These are phyloP conservation scores for Metarhizium robertsii DNA, from an alignment of 2,329 filamentous ascomycete species.

Conservation along the genomic window DNA sequence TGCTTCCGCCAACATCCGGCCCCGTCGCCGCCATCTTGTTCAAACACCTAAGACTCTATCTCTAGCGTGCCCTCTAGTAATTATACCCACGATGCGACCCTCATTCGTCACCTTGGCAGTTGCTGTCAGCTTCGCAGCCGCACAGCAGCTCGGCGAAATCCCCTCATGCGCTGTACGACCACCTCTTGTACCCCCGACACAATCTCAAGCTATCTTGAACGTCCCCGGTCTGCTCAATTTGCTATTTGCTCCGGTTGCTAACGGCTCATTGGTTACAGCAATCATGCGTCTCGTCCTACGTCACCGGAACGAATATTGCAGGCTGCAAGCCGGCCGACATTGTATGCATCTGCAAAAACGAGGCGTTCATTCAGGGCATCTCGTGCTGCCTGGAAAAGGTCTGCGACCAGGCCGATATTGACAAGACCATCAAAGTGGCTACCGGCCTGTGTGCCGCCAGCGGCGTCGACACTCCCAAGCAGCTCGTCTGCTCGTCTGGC, in stretches of 20 bases:
- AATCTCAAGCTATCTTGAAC: neutral
- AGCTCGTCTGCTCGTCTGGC: conserved; percentile 25
- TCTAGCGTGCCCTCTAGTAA: neutral
- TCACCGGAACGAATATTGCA: conserved; percentile 22
- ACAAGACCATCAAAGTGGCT: conserved; percentile 27
- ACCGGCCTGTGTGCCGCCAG: conserved; percentile 27
- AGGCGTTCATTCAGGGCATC: conserved; percentile 28
- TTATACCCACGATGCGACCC: conserved; percentile 24
- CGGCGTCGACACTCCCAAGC: conserved; percentile 25
- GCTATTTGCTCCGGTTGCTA: neutral
- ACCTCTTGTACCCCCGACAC: neutral
- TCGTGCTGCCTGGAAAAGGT: conserved; percentile 30
- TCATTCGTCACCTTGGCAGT: conserved; percentile 19
- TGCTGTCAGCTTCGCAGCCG: conserved; percentile 22
- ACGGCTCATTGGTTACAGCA: conserved; percentile 12
- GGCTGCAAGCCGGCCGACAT: conserved; percentile 29
- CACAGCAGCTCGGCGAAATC: conserved; percentile 21
- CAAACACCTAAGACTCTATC: neutral
- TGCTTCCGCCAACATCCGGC: too few species aligned
- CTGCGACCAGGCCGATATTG: conserved; percentile 24
- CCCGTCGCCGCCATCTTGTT: neutral
- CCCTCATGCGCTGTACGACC: conserved; percentile 30
- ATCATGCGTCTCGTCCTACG: conserved; percentile 23
- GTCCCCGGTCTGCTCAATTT: neutral
- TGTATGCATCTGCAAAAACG: conserved; percentile 32